phyloP scores from a whole-genome alignment of 495 filamentous ascomycete genomes.

The Hyaloscypha bicolor region DNA sequence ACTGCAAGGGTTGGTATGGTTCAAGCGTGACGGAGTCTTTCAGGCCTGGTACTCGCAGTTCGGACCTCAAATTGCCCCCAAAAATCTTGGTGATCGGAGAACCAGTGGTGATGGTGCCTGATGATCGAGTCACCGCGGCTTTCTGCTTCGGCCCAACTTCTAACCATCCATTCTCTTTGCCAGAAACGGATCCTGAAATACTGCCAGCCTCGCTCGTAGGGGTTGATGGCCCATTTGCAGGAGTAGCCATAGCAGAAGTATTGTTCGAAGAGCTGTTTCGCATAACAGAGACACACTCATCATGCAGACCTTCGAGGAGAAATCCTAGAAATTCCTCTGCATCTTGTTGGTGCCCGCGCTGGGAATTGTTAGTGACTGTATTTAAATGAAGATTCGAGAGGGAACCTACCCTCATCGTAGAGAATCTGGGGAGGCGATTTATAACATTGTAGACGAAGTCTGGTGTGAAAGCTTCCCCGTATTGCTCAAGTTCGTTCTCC shows the following conservation, averaged over 20 bases:
- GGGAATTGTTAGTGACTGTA: constrained; percentile 10
- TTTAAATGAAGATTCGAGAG: neutral
- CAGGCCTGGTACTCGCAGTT: constrained; percentile 82
- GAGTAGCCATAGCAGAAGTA: constrained; percentile 42
- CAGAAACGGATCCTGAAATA: constrained; percentile 16
- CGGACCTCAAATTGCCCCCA: constrained; percentile 87
- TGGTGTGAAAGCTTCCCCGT: constrained; percentile 88
- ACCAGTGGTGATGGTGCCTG: constrained; percentile 65
- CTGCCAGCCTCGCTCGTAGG: constrained; percentile 38
- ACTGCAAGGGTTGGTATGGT: constrained; percentile 90
- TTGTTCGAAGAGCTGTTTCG: constrained; percentile 48
- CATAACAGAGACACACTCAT: constrained; percentile 83
- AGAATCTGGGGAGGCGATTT: constrained; percentile 79
- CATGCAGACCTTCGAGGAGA: constrained; percentile 87
- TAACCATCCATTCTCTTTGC: constrained; percentile 71
- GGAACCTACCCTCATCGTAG: constrained; percentile 71
- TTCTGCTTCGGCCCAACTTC: constrained; percentile 95
- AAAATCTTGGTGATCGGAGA: constrained; percentile 95
- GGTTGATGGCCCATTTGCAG: constrained; percentile 37
- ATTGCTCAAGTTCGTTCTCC: constrained; percentile 81
- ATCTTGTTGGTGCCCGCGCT: constrained; percentile 93
- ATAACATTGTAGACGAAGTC: constrained; percentile 97
- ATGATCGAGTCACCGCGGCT: constrained; percentile 82
- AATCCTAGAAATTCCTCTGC: constrained; percentile 98
- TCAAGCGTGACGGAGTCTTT: constrained; percentile 90